Base-by-base conservation (phyloP, 2,329 filamentous ascomycete genomes). In the Alternaria sp. region DNA sequence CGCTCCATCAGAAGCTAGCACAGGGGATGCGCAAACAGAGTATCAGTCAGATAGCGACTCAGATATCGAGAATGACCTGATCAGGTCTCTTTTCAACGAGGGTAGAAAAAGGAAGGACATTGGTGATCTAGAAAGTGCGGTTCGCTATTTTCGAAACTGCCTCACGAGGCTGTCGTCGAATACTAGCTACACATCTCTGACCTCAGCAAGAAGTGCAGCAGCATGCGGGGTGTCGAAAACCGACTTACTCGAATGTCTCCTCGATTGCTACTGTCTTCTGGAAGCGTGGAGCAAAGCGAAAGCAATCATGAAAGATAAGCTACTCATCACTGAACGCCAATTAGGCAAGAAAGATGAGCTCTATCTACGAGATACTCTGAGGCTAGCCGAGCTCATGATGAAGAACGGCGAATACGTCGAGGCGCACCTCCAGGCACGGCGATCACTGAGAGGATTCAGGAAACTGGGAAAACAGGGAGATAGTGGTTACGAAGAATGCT, bases 11-110 rank as follows among this genome's bases (percentile, higher is more conserved):
- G 68, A 67, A 40, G 30, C 66, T 6, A 67, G 62, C 34, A 60
- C 51, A 12, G 45, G 57, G 1, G 60, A 64, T 8, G 54, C 57
- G 3, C 11, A 38, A 25, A 62, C 59, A 12, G 59, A 60, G 16
- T 64, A 67, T 43, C 53, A 66, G 3, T 69, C 66, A 3, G 69
- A 70, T 25, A 65, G 63, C 18, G 66, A 71, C 18, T 69, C 66
- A 10, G 67, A 70, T 44, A 56, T 70, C 9, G 64, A 70, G 22
- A 61, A 54, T 4, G 66, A 70, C 22, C 55, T 69, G 27, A 64
- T 69, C 30, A 57, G 49, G 22, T 67, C 64, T 9, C 50, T 71
- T n/a, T 61, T 69, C 32, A 61, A 60, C 4, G 63, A 64, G 10
- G 69, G 63, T 4, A 65, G 52, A 41, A 68, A 59, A 34, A 45